Evolutionary conservation across 352 stramenopile genomes (phyloP), one percentile per base, ranked within the genome.

Genomic region (Pythium sukuiense): DNA sequence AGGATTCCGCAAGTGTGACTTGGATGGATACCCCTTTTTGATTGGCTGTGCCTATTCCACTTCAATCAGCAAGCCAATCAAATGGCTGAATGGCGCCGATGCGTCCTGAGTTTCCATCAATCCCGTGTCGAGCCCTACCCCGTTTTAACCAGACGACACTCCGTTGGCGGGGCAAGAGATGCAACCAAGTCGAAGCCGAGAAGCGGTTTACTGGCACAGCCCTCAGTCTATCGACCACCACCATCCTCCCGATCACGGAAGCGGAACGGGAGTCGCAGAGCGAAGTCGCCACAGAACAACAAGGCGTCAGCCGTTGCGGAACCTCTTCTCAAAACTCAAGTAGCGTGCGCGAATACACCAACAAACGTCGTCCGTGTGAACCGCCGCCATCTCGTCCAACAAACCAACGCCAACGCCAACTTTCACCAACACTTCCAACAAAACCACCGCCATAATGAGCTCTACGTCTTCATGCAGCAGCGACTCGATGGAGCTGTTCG

Each of bases 1-100:
- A 37, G 64, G 63, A 70, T 70, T 65, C 27, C 9, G 16, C 45
- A 69, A 65, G 43, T 56, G 64, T 71, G 64, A 71, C 64, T 71
- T 71, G 64, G 64, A 66, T 71, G 45, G 64, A 71, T 71, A 71
- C 64, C 62, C 29, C 46, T 3, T 8, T 46, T 48, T 65, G 64
- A 71, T 71, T 71, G 64, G 64, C 12, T 39, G 5, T 16, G 2
- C 13, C 14, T 14, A 43, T 48, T 32, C 24, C 49, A 61, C 57
- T 56, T 62, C 52, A 58, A 56, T 26, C 16, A n/a, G 6, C 13
- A n/a, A 46, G 16, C 64, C 37, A 71, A 71, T 71, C 64, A 62
- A 58, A 65, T 20, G 6, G 3, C 8, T 33, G 56, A 29, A 62
- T 11, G 27, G 26, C 32, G 13, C 64, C 55, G 64, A 71, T 65